phyloP scores from a whole-genome alignment of 352 stramenopile species.

The Globisporangium radiosum region DNA sequence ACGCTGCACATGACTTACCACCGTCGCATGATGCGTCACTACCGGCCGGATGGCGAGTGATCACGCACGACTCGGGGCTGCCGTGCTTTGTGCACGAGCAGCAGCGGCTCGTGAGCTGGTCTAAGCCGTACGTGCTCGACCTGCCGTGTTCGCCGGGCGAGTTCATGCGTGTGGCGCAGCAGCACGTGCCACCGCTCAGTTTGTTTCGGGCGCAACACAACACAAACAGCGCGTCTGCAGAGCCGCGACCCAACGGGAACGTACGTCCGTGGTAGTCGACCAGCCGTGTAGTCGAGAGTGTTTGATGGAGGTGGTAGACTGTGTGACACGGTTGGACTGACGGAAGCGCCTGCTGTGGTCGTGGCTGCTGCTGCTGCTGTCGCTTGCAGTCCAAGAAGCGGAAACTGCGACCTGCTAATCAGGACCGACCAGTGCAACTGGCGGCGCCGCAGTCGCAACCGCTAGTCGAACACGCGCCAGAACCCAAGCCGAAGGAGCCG shows the following conservation, averaged over 20 bases:
- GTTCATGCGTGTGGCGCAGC: constrained; percentile 35
- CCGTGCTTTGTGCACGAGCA: constrained; percentile 61
- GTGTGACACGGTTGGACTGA: too few species aligned
- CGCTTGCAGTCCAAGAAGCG: constrained; percentile 32
- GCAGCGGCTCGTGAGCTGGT: constrained; percentile 60
- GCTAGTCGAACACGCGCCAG: constrained; percentile 8
- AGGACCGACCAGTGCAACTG: constrained; percentile 2
- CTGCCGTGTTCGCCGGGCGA: constrained; percentile 19
- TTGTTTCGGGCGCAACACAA: constrained; percentile 37
- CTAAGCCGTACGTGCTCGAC: constrained; percentile 54
- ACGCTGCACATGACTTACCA: not conserved
- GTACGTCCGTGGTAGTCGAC: not conserved
- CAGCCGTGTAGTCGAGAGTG: not conserved
- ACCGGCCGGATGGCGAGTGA: constrained; percentile 51
- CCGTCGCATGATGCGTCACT: constrained; percentile 21
- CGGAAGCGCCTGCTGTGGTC: not conserved
- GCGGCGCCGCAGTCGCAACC: not conserved
- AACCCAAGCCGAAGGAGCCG: constrained; percentile 1
- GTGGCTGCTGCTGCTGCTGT: not conserved
- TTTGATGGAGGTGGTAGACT: too few species aligned
- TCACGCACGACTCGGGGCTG: constrained; percentile 61
- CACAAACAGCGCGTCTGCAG: not conserved
- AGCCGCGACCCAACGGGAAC: not conserved
- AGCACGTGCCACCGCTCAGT: constrained; percentile 59
- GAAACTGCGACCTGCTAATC: constrained; percentile 25